Evolutionary conservation across 2,329 filamentous ascomycete species (phyloP).

Genomic region (Hymenoscyphus salicellus): DNA sequence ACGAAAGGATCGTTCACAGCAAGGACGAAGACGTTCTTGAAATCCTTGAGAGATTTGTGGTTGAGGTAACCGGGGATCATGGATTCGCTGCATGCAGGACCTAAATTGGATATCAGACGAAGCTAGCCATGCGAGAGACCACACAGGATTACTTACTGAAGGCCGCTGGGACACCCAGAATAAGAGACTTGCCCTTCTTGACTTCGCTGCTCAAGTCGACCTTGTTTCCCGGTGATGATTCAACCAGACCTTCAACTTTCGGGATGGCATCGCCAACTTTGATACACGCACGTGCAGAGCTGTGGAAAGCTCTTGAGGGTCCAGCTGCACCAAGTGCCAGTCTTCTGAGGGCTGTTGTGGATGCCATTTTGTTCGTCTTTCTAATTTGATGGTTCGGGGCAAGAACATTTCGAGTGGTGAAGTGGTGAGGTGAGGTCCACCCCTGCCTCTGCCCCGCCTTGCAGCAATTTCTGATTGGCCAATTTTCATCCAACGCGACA

Average conservation of each 20-base stretch:
- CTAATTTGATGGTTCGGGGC: not conserved
- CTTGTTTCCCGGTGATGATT: conserved; percentile 84
- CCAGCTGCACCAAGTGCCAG: conserved; percentile 19
- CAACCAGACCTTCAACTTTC: conserved; percentile 65
- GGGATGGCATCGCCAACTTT: conserved; percentile 78
- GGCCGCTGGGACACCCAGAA: conserved; percentile 81
- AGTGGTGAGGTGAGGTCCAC: not conserved
- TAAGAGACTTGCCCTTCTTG: conserved; percentile 66
- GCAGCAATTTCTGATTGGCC: too few species aligned
- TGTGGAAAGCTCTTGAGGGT: conserved; percentile 54
- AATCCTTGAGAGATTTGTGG: conserved; percentile 71
- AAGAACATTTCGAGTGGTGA: not conserved
- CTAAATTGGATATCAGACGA: conserved; percentile 30
- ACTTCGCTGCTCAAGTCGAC: conserved; percentile 78
- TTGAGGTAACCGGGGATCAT: conserved; percentile 87
- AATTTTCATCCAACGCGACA: too few species aligned
- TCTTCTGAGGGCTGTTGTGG: conserved; percentile 24
- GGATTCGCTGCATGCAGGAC: conserved; percentile 59
- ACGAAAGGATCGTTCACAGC: conserved; percentile 94
- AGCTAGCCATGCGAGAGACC: not conserved
- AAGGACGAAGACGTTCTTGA: conserved; percentile 83
- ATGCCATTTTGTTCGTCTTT: conserved; percentile 27
- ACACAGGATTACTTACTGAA: conserved; percentile 51
- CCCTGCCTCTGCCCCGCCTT: too few species aligned
- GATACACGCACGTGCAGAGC: conserved; percentile 60